Conservation (phyloP, 1,284 basidiomycete genomes). For the Volvariella volvacea region DNA sequence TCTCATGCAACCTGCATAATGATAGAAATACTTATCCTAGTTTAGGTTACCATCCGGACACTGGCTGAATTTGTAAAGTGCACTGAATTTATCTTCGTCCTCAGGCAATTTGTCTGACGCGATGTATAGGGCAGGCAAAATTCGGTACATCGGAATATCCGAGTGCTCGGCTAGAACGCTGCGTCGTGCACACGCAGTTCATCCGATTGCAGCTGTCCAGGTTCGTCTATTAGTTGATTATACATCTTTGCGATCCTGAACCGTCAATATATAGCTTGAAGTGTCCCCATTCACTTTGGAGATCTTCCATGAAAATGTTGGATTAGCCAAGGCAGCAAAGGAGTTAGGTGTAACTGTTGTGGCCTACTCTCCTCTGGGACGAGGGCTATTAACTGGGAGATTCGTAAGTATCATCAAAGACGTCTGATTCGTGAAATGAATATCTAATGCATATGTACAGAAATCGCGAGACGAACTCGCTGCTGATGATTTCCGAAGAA, state of each 20-base stretch:
- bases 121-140: slow-evolving; percentile 49
- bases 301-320: slow-evolving; percentile 12
- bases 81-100: slow-evolving; percentile 8
- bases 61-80: slow-evolving; percentile 52
- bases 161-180: slow-evolving; percentile 54
- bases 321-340: slow-evolving; percentile 12
- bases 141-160: slow-evolving; percentile 58
- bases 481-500: slow-evolving; percentile 31
- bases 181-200: slow-evolving; percentile 54
- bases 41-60: slow-evolving; percentile 35
- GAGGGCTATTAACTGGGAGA: slow-evolving; percentile 17
- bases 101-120: slow-evolving; percentile 1
- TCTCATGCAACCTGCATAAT: not conserved
- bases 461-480: slow-evolving; percentile 39
- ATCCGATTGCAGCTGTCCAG: slow-evolving; percentile 57
- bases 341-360: slow-evolving; percentile 16
- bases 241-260: not conserved
- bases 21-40: not conserved
- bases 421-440: not conserved
- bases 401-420: slow-evolving; percentile 3
- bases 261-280: slow-evolving; percentile 32
- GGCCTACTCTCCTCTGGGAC: slow-evolving; percentile 18
- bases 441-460: slow-evolving; percentile 14
- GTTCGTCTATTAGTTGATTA: slow-evolving; percentile 6
- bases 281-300: slow-evolving; percentile 45